Evolutionary conservation across 208 protist species (phyloP).

Genomic region (Leishmania major): DNA sequence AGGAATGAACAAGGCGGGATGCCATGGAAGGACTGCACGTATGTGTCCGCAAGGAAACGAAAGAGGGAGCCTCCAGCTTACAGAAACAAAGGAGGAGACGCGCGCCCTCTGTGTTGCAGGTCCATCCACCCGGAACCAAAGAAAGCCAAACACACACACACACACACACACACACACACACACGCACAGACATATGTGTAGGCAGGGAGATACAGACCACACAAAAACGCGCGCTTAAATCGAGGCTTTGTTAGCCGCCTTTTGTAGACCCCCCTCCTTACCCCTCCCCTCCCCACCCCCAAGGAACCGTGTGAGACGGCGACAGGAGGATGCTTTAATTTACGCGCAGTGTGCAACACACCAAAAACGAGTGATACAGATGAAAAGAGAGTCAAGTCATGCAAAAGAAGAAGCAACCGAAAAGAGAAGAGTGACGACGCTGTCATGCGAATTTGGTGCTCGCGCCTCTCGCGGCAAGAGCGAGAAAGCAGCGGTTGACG

Average conservation of each 20-base stretch:
- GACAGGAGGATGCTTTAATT: background rate
- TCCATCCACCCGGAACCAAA: background rate
- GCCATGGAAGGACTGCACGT: no score
- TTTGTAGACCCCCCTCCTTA: background rate
- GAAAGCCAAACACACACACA: background rate
- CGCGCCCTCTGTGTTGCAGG: background rate
- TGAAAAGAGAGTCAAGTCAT: no score
- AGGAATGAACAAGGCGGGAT: no score
- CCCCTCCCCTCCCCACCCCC: no score
- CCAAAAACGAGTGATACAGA: background rate
- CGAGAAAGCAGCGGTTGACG: background rate
- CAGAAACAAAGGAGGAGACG: background rate
- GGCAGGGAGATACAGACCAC: background rate
- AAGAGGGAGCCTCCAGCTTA: no score
- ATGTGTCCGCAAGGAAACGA: no score
- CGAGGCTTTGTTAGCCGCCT: background rate
- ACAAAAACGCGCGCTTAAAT: background rate
- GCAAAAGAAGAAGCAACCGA: no score
- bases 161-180: background rate
- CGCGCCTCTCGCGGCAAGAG: background rate
- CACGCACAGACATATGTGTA: background rate
- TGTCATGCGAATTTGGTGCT: background rate
- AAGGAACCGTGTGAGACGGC: background rate
- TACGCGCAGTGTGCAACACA: background rate
- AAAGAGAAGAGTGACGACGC: background rate